These are phyloP conservation scores for Endothia cerciana DNA, from an alignment of 2,329 filamentous ascomycete species.

Conservation along the genomic window DNA sequence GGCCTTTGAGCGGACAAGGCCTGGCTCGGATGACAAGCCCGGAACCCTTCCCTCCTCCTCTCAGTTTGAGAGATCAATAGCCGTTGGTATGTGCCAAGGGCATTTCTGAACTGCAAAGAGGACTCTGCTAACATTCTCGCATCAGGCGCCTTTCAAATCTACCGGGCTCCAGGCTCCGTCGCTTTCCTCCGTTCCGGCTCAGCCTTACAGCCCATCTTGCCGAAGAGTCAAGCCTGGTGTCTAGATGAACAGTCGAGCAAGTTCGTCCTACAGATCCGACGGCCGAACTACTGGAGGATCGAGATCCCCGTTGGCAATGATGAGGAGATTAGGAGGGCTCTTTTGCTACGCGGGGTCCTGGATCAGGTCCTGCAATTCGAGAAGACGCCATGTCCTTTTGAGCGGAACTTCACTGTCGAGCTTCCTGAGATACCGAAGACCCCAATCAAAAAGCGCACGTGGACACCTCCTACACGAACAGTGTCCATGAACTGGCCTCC, in stretches of 20 bases:
- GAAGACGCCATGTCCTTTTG: constrained; percentile 85
- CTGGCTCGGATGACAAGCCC: constrained; percentile 49
- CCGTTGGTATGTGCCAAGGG: constrained; percentile 64
- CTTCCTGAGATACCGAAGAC: constrained; percentile 70
- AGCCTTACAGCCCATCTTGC: constrained; percentile 83
- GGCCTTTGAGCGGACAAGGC: constrained; percentile 34
- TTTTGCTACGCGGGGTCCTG: constrained; percentile 70
- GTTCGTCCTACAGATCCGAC: constrained; percentile 84
- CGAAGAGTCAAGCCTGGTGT: constrained; percentile 92
- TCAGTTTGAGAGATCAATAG: constrained; percentile 78
- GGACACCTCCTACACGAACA: constrained; percentile 57
- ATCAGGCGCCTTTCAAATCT: constrained; percentile 69
- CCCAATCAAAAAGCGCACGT: constrained; percentile 69
- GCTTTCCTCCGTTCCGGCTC: constrained; percentile 86
- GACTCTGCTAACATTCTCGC: constrained; percentile 3
- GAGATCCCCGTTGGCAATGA: constrained; percentile 72
- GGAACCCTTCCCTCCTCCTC: constrained; percentile 75
- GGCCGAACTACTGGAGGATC: constrained; percentile 87
- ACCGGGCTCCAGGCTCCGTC: constrained; percentile 82
- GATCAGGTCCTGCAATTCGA: constrained; percentile 80
- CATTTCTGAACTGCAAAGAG: not conserved
- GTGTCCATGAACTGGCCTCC: constrained; percentile 35
- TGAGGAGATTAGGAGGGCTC: constrained; percentile 66
- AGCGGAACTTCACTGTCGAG: constrained; percentile 73
- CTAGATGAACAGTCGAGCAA: constrained; percentile 79